Conservation (phyloP, 169 alveolate genomes). For the Babesia ovata region DNA sequence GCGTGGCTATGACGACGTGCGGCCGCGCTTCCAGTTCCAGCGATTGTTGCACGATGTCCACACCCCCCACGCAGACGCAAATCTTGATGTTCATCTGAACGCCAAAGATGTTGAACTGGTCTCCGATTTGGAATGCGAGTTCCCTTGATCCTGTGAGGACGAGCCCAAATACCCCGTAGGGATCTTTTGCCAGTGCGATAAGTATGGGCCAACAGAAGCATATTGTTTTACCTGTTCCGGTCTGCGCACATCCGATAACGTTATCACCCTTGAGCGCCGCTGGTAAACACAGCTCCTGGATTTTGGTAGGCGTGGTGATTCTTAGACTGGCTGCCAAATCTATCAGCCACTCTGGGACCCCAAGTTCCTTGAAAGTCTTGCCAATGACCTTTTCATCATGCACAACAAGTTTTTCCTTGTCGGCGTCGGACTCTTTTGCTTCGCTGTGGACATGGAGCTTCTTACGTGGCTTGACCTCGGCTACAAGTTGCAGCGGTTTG, state of each 20-base stretch:
- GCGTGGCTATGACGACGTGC: slow-evolving; percentile 95
- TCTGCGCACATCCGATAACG: slow-evolving; percentile 92
- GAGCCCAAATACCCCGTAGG: slow-evolving; percentile 92
- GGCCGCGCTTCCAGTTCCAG: slow-evolving; percentile 86
- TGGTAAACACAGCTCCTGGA: slow-evolving; percentile 90
- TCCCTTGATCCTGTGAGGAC: slow-evolving; percentile 97
- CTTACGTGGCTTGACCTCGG: slow-evolving; percentile 3
- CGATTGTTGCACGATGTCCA: slow-evolving; percentile 80
- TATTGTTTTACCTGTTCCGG: slow-evolving; percentile 99
- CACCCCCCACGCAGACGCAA: slow-evolving; percentile 91
- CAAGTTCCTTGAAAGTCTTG: slow-evolving; percentile 69
- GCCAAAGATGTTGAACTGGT: slow-evolving; percentile 91
- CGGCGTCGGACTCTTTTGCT: neutral
- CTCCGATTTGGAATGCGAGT: slow-evolving; percentile 93
- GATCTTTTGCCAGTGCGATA: slow-evolving; percentile 90
- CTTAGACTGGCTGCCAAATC: slow-evolving; percentile 70
- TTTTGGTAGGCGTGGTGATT: slow-evolving; percentile 64
- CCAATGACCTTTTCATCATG: slow-evolving; percentile 9
- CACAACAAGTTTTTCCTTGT: neutral
- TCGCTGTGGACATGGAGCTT: neutral
- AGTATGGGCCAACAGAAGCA: slow-evolving; percentile 95
- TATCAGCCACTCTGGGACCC: slow-evolving; percentile 76
- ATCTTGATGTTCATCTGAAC: slow-evolving; percentile 84
- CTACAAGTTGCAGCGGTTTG: slow-evolving; percentile 22
- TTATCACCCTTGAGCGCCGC: slow-evolving; percentile 85